These are phyloP conservation scores for Trichoderma orchidacearum DNA, from an alignment of 495 filamentous ascomycete genomes.

Conservation along the genomic window DNA sequence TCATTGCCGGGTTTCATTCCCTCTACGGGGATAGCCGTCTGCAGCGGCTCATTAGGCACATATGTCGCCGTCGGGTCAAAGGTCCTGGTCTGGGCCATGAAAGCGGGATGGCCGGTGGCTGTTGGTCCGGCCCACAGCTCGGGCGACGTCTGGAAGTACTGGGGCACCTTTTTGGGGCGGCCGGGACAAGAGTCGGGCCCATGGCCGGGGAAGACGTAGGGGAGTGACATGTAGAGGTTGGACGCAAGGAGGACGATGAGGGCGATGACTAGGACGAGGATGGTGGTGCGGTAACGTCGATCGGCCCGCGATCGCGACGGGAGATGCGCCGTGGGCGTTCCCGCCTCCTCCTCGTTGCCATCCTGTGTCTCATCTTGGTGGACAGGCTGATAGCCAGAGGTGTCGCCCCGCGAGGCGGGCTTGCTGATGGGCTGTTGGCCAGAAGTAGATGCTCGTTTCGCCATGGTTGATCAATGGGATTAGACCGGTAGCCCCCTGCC, in stretches of 20 bases:
- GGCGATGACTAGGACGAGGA: not conserved
- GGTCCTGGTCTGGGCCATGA: slow-evolving; percentile 42
- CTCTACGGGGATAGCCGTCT: slow-evolving; percentile 40
- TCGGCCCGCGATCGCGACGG: not conserved
- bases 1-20: slow-evolving; percentile 26
- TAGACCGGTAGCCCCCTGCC: not conserved
- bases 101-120: slow-evolving; percentile 40
- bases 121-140: slow-evolving; percentile 36
- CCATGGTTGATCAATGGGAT: not conserved
- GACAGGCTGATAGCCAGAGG: not conserved
- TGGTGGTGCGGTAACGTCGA: slow-evolving; percentile 1
- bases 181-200: slow-evolving; percentile 6
- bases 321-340: not conserved
- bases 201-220: not conserved
- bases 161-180: slow-evolving; percentile 19
- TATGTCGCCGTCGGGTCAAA: slow-evolving; percentile 34
- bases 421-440: not conserved
- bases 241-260: not conserved
- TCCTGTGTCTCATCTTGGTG: not conserved
- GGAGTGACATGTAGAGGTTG: not conserved
- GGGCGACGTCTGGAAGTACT: slow-evolving; percentile 41
- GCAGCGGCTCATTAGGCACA: slow-evolving; percentile 41
- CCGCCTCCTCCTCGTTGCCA: not conserved
- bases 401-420: not conserved
- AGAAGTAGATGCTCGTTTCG: not conserved